Base-by-base conservation (phyloP, 2,329 filamentous ascomycete genomes). In the Blastomyces gilchristii region DNA sequence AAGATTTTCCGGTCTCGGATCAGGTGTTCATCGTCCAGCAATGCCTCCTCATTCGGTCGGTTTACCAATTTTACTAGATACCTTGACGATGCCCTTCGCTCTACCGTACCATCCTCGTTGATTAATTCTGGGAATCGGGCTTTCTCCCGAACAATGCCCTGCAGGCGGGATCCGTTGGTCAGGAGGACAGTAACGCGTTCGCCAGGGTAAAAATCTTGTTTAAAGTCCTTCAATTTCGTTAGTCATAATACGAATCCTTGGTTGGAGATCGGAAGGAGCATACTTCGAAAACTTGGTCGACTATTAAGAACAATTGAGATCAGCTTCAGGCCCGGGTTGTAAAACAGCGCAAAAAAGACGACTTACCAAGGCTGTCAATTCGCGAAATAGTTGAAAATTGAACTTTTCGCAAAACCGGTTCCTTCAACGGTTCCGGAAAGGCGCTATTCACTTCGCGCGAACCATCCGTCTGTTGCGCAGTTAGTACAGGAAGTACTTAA, bases 371-470 rank as follows among this genome's bases (percentile, higher is more conserved):
- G 67, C 91, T 90, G 74, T 97, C 94, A 75, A 99, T 91, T 67
- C 94, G 86, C 58, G 87, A 94, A 67, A 90, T 86, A 28, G 87
- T 92, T 72, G 90, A 92, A 75, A 95, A 96, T 72, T 99, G 94
- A 45, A 97, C 90, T 72, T 88, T 89, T 66, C 91, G 88, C 67
- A 99, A 80, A 59, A 99, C 90, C 12, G 93, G 94, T 58, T 90
- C 90, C 72, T 95, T 95, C 65, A 99, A 81, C 47, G 90, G 85
- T 75, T 96, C 91, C 22, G 94, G 94, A 69, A 99, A 97, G 47
- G 89, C 85, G 72, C 88, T 90, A 69, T 97, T 91, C 64, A 97
- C 91, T 76, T 96, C 91, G 74, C 87, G 86, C 58, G 91, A 91
- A 67, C 91, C 91, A 67, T 87, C 84, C 70, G 85, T 83, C 88